Conservation (phyloP, 1,139 yeast species). For the Yamadazyma spencermartinsiae region DNA sequence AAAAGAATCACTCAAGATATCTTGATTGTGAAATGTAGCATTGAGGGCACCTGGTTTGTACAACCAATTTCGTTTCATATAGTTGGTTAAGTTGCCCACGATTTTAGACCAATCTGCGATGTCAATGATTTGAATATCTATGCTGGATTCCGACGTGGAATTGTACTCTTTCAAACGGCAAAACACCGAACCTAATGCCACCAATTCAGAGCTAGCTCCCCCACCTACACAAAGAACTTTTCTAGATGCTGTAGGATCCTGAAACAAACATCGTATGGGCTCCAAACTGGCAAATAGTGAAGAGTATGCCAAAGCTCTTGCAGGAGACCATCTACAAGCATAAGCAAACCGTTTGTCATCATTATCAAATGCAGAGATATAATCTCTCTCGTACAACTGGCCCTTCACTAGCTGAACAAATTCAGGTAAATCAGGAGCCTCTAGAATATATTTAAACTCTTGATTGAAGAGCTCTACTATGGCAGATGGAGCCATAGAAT, state of each 20-base stretch:
- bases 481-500: constrained; percentile 34
- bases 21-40: constrained; percentile 51
- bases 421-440: constrained; percentile 40
- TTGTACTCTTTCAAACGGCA: constrained; percentile 46
- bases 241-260: constrained; percentile 27
- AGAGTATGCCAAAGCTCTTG: constrained; percentile 72
- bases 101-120: constrained; percentile 75
- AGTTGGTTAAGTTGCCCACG: constrained; percentile 40
- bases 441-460: constrained; percentile 47
- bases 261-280: constrained; percentile 40
- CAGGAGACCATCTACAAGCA: constrained; percentile 83
- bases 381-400: constrained; percentile 68
- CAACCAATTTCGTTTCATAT: constrained; percentile 54
- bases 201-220: constrained; percentile 85
- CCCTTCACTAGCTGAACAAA: constrained; percentile 71
- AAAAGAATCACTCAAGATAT: constrained; percentile 35
- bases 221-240: constrained; percentile 74
- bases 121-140: constrained; percentile 61
- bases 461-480: constrained; percentile 51
- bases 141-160: constrained; percentile 30
- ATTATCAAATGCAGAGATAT: constrained; percentile 63
- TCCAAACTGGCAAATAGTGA: constrained; percentile 58
- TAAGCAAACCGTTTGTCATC: constrained; percentile 72
- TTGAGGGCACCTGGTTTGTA: constrained; percentile 38
- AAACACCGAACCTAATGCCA: constrained; percentile 65